phyloP scores from a whole-genome alignment of 345 rosid species.

The Eucalyptus cloeziana region DNA sequence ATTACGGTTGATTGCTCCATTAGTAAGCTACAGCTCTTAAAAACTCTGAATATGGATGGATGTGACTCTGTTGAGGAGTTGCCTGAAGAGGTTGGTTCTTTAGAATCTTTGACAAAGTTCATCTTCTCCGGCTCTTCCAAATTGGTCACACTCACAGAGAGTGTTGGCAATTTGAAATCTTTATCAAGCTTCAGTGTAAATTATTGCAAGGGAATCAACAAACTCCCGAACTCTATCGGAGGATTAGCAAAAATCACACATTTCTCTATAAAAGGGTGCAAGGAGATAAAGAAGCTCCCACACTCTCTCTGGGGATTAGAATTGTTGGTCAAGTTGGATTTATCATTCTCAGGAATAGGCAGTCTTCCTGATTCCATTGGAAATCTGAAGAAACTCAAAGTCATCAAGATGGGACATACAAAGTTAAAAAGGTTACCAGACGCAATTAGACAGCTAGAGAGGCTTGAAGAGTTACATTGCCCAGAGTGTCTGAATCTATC shows the following conservation, averaged over 20 bases:
- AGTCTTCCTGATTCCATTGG: background rate
- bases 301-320: accelerated
- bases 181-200: background rate
- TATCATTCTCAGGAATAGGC: background rate
- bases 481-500: accelerated
- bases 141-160: background rate
- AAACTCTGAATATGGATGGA: background rate
- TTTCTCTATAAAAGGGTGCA: background rate
- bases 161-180: background rate
- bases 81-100: background rate
- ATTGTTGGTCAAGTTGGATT: background rate
- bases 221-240: background rate
- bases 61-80: background rate
- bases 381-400: background rate
- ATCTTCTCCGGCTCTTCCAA: background rate
- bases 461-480: background rate
- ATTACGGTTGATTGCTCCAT: background rate
- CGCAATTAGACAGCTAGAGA: background rate
- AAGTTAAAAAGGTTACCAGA: background rate
- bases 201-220: background rate
- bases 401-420: background rate
- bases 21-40: background rate
- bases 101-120: background rate
- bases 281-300: background rate
- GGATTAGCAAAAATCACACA: background rate